Evolutionary conservation across 2,329 filamentous ascomycete genomes (phyloP), one percentile per base, ranked within the genome.

Genomic region (Monosporascus sp.): DNA sequence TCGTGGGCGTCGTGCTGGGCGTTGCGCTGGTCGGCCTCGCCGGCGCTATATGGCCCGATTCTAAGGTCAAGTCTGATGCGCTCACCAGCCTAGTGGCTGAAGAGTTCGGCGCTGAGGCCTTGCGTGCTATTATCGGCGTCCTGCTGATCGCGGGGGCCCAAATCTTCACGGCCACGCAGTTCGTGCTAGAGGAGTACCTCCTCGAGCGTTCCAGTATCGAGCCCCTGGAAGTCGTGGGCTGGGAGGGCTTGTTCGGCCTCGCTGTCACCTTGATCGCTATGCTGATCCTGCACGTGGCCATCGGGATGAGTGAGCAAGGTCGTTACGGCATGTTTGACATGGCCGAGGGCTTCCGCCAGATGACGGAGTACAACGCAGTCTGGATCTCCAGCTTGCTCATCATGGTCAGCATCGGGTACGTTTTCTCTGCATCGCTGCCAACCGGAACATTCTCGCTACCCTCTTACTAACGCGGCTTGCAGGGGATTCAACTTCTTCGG

Each of bases 401-500:
- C 69, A 99, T 99, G 94, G 81, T 99, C 61, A 96, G 91, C 65
- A 99, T 99, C 64, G 93, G 93, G 88, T 95, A 83, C 68, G 84
- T 77, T 43, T 16, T 31, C 22, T 16, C 11, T 19, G 2, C n/a
- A 9, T 20, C 14, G 14, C 2, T 11, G 17, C 31, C 22, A 22
- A 8, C 8, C 48, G 40, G 34, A 31, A 17, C 31, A 17, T 41
- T 40, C 38, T 31, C 38, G 7, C 5, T 34, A 27, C 27, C 27
- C 47, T 34, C 17, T 40, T 26, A 40, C 48, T 48, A 48, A 49
- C n/a, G 48, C 36, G 26, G 46, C 56, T 51, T 34, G 34, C 58
- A 95, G 91, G 59, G 92, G 93, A 51, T 99, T 97, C 82, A 99
- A 99, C 75, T 99, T 96, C 78, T 99, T 99, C 71, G 94, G 94